Percentiles rank a stretch among this genome's conserved stretches.
Conservation (phyloP, 352 stramenopile genomes). For the Pythium utonaiense region DNA sequence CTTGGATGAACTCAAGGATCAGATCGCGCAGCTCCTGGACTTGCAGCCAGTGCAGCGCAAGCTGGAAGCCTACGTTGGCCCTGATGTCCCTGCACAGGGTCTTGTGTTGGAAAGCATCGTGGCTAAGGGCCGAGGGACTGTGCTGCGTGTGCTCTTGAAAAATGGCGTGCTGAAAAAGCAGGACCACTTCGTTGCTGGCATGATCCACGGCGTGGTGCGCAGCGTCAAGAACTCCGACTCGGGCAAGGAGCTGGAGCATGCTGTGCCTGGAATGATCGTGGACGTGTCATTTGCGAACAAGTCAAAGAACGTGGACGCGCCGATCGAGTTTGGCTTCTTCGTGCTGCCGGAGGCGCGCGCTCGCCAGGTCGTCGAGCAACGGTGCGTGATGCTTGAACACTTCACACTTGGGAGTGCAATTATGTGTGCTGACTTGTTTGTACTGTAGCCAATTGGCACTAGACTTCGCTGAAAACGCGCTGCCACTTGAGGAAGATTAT, state of each 20-base stretch:
- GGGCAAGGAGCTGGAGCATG: slow-evolving; percentile 46
- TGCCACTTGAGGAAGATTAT: slow-evolving; percentile 33
- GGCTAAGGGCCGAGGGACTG: slow-evolving; percentile 57
- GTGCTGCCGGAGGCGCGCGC: slow-evolving; percentile 54
- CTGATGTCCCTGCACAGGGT: slow-evolving; percentile 40
- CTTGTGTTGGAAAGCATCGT: slow-evolving; percentile 75
- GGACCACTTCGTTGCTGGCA: slow-evolving; percentile 81
- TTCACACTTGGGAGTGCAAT: neutral
- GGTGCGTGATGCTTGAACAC: slow-evolving; percentile 29
- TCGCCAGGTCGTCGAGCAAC: slow-evolving; percentile 71
- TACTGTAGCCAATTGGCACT: slow-evolving; percentile 55
- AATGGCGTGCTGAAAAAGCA: slow-evolving; percentile 55
- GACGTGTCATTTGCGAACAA: slow-evolving; percentile 83
- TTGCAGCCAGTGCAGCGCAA: slow-evolving; percentile 27
- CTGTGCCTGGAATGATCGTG: slow-evolving; percentile 62
- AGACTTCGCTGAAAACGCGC: slow-evolving; percentile 60
- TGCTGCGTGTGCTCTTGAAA: slow-evolving; percentile 72
- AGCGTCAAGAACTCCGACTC: slow-evolving; percentile 51
- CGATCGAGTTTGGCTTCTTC: slow-evolving; percentile 80
- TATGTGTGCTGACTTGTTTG: neutral
- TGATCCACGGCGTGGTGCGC: slow-evolving; percentile 80
- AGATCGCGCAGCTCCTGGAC: slow-evolving; percentile 37
- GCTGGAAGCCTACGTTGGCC: slow-evolving; percentile 37
- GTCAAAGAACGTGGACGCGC: slow-evolving; percentile 78
- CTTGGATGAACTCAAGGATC: slow-evolving; percentile 45